These are phyloP conservation scores for Iris pallida DNA, from an alignment of 116 monocot genomes.

Conservation along the genomic window DNA sequence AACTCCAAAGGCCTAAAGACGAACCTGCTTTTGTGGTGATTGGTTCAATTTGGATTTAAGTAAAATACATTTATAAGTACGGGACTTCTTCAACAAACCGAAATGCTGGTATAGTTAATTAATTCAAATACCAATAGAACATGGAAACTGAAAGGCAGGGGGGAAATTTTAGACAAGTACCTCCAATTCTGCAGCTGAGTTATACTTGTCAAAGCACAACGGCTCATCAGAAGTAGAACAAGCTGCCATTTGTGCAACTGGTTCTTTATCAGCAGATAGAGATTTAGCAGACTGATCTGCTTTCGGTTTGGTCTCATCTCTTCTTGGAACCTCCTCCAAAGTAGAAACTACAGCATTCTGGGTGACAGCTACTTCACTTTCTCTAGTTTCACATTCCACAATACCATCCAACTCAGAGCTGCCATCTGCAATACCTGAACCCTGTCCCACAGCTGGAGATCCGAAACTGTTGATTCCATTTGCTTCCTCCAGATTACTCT, in stretches of 20 bases:
- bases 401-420: constrained; percentile 31
- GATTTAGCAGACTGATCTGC: neutral
- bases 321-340: constrained; percentile 8
- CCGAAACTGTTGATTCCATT: constrained; percentile 9
- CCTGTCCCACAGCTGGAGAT: constrained; percentile 6
- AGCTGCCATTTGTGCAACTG: neutral
- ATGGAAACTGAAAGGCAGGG: neutral
- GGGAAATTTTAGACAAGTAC: constrained; percentile 22
- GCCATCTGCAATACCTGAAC: constrained; percentile 15
- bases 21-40: too few relatives aligned
- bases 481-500: constrained; percentile 20
- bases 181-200: constrained; percentile 67
- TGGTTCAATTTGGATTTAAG: too few relatives aligned
- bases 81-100: too few relatives aligned
- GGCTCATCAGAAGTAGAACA: constrained; percentile 30
- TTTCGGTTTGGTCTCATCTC: neutral
- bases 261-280: constrained; percentile 6
- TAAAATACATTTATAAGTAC: too few relatives aligned
- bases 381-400: constrained; percentile 20
- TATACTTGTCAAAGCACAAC: constrained; percentile 53
- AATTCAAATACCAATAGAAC: too few relatives aligned
- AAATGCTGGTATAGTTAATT: too few relatives aligned
- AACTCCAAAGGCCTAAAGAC: too few relatives aligned
- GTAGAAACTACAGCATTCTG: constrained; percentile 9
- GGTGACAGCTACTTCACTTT: neutral